Evolutionary conservation across 768 basidiomycete species (phyloP), one percentile per base, ranked within the genome.

Genomic region (Hygrophorus russula): DNA sequence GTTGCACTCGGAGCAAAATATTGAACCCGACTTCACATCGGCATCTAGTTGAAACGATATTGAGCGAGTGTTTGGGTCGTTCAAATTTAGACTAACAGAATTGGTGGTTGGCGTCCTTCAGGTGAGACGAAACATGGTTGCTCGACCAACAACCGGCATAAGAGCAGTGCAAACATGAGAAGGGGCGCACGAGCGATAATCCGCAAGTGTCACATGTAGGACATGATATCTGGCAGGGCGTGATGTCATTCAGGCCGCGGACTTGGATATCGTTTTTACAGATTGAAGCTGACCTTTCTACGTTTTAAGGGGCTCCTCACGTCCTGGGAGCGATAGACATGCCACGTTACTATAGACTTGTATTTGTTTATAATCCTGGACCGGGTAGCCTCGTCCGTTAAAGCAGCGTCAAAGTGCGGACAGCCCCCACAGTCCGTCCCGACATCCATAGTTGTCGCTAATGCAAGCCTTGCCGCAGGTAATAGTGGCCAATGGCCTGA

Each of bases 1-100:
- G 30, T 80, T 69, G 61, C 90, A 93, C 28, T 69, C 64, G 2
- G 64, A 57, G 56, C 91, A 93, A 54, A 74, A 92, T 2, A 92
- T 62, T 8, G 68, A 66, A n/a, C 91, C 90, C 0, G 79, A 73
- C 49, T 73, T 75, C 3, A 75, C 66, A 57, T 93, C 89, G 19
- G 76, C 74, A 53, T 82, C 90, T 92, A 51, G 6, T 35, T 4
- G 17, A 28, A 37, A 46, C 19, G 4, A 43, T 10, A 42, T 32
- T 11, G 36, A 34, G 6, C 27, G 13, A 34, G 14, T 13, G 30
- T 33, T 18, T 13, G 17, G 32, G 17, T n/a, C n/a, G 29, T 19
- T 8, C 29, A 29, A 30, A 27, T 17, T 13, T 15, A 8, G 12
- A 73, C 82, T 49, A 41, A 85, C 87, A 79, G 53, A 87, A 82